Percentiles rank a stretch among this genome's conserved stretches.
Conservation (phyloP, 2,329 filamentous ascomycete genomes). For the Nemania sp. region DNA sequence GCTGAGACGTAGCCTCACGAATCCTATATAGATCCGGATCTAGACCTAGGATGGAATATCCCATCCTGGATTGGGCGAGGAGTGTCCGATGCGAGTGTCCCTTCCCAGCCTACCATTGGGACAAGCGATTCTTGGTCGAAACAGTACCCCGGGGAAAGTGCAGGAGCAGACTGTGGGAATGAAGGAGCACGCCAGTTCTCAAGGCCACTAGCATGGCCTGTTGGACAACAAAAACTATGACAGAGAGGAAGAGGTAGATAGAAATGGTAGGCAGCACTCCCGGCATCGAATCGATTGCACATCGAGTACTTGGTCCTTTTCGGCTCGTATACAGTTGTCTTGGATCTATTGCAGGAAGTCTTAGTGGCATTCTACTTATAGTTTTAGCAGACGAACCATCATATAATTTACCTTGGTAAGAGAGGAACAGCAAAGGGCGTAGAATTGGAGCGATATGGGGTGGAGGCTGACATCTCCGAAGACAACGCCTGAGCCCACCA, state of each 20-base stretch:
- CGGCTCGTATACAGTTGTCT: conserved; percentile 31
- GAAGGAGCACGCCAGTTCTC: background rate
- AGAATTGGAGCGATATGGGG: conserved; percentile 7
- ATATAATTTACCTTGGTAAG: conserved; percentile 23
- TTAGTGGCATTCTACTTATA: conserved; percentile 7
- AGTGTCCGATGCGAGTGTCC: conserved; percentile 25
- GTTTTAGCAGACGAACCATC: background rate
- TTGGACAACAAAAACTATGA: conserved; percentile 22
- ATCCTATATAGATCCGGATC: conserved; percentile 36
- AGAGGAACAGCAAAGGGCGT: conserved; percentile 16
- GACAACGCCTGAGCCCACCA: conserved; percentile 37
- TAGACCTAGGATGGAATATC: conserved; percentile 23
- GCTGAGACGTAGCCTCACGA: background rate
- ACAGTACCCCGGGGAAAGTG: background rate
- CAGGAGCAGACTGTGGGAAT: conserved; percentile 11
- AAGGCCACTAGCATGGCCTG: conserved; percentile 1
- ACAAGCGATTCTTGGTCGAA: background rate
- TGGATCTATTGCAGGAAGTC: conserved; percentile 13
- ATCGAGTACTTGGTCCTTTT: conserved; percentile 12
- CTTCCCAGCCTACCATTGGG: conserved; percentile 13
- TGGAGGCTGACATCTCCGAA: conserved; percentile 15
- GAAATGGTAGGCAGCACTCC: conserved; percentile 34
- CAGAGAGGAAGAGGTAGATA: conserved; percentile 36
- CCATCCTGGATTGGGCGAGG: conserved; percentile 23
- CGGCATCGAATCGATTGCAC: conserved; percentile 9